phyloP scores from a whole-genome alignment of 129 eudicot species.

The Chrysanthemum makinoi region DNA sequence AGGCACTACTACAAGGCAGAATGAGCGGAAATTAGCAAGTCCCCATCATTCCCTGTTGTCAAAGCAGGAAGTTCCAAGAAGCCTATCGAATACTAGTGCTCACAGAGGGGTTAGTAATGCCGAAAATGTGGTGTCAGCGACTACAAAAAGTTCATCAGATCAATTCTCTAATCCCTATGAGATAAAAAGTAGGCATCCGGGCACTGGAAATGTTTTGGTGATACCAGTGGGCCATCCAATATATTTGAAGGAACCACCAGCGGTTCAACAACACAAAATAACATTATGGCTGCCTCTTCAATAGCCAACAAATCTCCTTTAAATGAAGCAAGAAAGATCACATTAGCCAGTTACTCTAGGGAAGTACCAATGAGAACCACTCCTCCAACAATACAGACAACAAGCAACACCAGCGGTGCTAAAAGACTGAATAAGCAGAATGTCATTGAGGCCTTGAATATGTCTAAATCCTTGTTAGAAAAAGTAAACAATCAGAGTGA shows the following conservation, averaged over 20 bases:
- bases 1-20: constrained; percentile 29
- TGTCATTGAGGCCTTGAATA: constrained; percentile 23
- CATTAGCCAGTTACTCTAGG: constrained; percentile 24
- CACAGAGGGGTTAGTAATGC: constrained; percentile 26
- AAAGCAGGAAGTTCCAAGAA: constrained; percentile 37
- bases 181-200: constrained; percentile 7
- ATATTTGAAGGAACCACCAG: constrained; percentile 8
- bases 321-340: constrained; percentile 32
- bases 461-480: constrained; percentile 28
- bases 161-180: constrained; percentile 20
- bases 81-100: constrained; percentile 30
- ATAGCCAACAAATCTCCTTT: constrained; percentile 36
- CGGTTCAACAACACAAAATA: constrained; percentile 30
- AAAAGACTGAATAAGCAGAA: constrained; percentile 24
- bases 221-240: constrained; percentile 27
- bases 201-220: constrained; percentile 18
- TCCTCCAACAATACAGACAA: constrained; percentile 24
- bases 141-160: constrained; percentile 28
- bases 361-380: constrained; percentile 40
- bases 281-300: constrained; percentile 27
- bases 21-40: constrained; percentile 25
- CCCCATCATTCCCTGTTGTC: constrained; percentile 29
- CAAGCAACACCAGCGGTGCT: constrained; percentile 26
- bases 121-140: constrained; percentile 23
- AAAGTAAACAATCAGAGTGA: constrained; percentile 16